phyloP scores from a whole-genome alignment of 2,329 filamentous ascomycete species.

The Fusarium denticulatum region DNA sequence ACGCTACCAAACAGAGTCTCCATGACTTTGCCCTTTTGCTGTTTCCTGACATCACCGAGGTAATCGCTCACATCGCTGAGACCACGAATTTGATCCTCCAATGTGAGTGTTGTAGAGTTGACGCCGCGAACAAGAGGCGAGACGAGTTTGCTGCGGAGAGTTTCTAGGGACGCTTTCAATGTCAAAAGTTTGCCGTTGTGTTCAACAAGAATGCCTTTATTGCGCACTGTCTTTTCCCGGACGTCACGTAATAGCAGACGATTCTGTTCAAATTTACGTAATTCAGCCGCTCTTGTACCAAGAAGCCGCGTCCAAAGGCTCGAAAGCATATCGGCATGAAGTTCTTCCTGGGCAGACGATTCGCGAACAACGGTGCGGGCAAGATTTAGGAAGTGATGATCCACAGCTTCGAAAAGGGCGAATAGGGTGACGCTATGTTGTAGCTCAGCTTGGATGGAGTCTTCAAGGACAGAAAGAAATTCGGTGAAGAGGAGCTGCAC shows the following conservation, averaged over 20 bases:
- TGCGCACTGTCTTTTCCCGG: constrained; percentile 82
- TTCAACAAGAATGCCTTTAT: constrained; percentile 86
- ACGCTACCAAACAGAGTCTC: constrained; percentile 76
- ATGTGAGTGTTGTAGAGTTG: constrained; percentile 73
- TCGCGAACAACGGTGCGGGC: constrained; percentile 87
- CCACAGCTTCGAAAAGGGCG: constrained; percentile 89
- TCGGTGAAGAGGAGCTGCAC: constrained; percentile 87
- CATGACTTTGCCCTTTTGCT: constrained; percentile 85
- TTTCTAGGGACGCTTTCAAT: constrained; percentile 87
- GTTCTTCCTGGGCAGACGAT: constrained; percentile 80
- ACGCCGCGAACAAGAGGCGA: constrained; percentile 80
- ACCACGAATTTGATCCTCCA: constrained; percentile 88
- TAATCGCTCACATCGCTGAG: constrained; percentile 83
- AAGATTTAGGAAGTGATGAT: constrained; percentile 88
- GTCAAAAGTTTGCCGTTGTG: constrained; percentile 87
- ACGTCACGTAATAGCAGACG: constrained; percentile 80
- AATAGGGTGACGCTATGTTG: constrained; percentile 84
- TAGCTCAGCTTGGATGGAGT: constrained; percentile 86
- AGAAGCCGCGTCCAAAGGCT: constrained; percentile 88
- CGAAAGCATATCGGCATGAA: constrained; percentile 82
- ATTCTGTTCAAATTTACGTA: constrained; percentile 95
- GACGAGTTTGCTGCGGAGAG: constrained; percentile 83
- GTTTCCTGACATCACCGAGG: constrained; percentile 77
- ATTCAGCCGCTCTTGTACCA: constrained; percentile 75
- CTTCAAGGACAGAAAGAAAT: constrained; percentile 87